A percentile compares a stretch with the other conserved stretches of the same genome.
Evolutionary conservation across 1,284 basidiomycete genomes (phyloP).

Genomic region (Mycosarcoma mackinlayi): DNA sequence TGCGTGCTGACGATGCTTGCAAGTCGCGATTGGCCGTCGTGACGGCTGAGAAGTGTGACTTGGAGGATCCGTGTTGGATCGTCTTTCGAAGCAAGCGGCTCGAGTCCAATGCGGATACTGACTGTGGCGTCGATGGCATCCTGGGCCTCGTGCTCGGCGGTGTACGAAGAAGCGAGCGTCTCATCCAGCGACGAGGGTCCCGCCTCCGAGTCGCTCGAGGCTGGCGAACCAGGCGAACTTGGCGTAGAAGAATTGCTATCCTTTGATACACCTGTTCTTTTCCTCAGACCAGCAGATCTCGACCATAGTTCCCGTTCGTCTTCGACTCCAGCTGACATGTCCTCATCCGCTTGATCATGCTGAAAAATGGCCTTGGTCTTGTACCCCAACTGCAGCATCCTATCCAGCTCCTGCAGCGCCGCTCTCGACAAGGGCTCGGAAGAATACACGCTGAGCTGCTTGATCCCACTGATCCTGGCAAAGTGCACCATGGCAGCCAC

Average conservation of each 20-base stretch:
- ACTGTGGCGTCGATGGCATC: conserved; percentile 6
- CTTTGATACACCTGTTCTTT: background rate
- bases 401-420: conserved; percentile 8
- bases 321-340: too few relatives aligned
- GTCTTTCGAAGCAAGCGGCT: background rate
- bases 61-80: background rate
- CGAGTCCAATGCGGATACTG: conserved; percentile 11
- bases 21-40: conserved; percentile 21
- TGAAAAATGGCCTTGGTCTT: conserved; percentile 15
- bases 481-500: conserved; percentile 28
- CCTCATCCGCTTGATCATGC: background rate
- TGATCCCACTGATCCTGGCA: conserved; percentile 24
- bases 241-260: conserved; percentile 8
- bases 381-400: conserved; percentile 11
- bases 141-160: conserved; percentile 16
- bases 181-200: conserved; percentile 28
- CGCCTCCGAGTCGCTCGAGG: conserved; percentile 40
- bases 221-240: conserved; percentile 12
- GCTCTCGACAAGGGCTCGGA: background rate
- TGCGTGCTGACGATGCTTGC: conserved; percentile 5
- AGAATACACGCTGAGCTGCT: conserved; percentile 28
- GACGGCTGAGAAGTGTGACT: conserved; percentile 15
- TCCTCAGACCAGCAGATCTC: conserved; percentile 15
- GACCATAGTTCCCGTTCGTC: conserved; percentile 4
- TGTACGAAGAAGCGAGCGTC: conserved; percentile 46